Conservation (phyloP, 306 rosid genomes). For the Luffa acutangula region DNA sequence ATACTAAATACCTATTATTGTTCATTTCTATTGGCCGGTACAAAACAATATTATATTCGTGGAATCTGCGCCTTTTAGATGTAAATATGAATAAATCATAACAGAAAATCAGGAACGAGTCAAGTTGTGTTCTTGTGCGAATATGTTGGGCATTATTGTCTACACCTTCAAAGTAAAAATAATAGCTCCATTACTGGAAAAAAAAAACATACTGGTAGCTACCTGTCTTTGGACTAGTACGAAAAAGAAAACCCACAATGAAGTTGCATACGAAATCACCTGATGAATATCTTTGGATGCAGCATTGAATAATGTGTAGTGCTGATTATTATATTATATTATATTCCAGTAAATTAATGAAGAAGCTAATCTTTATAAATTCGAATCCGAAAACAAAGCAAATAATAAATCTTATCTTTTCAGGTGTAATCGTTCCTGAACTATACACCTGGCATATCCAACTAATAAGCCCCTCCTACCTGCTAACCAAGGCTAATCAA, state of each 20-base stretch:
- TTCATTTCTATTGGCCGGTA: not conserved
- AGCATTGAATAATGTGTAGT: not conserved
- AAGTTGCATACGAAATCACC: conserved; percentile 5
- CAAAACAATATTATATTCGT: not conserved
- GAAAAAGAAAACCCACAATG: not conserved
- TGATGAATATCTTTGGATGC: not conserved
- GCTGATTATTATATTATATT: not conserved
- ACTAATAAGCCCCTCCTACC: not conserved
- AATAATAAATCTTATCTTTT: conserved; percentile 1
- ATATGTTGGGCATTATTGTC: not conserved
- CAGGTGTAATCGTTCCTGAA: not conserved
- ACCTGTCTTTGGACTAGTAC: not conserved
- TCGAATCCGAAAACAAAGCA: not conserved
- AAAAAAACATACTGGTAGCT: not conserved
- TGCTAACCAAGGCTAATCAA: not conserved
- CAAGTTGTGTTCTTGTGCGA: not conserved
- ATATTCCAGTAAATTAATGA: not conserved
- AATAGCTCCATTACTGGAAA: not conserved
- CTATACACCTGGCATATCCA: not conserved
- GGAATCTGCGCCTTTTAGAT: not conserved
- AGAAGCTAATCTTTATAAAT: not conserved
- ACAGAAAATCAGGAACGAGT: not conserved
- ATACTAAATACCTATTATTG: not conserved
- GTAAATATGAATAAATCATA: not conserved
- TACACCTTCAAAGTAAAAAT: not conserved